These are phyloP conservation scores for Polymyxa betae DNA, from an alignment of 208 protist genomes.

Conservation along the genomic window DNA sequence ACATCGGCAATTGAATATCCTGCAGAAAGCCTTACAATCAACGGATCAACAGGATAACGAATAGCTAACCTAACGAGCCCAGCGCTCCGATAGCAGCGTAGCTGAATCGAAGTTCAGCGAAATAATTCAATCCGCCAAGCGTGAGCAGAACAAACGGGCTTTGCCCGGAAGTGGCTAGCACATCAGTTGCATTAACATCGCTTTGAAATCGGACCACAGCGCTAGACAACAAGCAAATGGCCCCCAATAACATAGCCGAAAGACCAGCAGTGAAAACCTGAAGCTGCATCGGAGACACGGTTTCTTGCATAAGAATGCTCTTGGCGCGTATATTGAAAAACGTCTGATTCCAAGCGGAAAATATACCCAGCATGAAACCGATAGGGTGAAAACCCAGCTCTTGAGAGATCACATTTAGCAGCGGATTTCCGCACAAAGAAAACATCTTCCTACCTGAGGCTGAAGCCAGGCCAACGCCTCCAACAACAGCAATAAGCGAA, in stretches of 20 bases:
- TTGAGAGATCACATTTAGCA: neutral
- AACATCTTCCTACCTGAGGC: neutral
- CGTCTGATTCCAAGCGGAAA: conserved; percentile 23
- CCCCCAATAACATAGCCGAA: neutral
- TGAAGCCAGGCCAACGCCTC: conserved; percentile 5
- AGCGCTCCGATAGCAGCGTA: conserved; percentile 14
- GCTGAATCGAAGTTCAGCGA: conserved; percentile 41
- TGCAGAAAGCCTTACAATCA: neutral
- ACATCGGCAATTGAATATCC: conserved; percentile 41
- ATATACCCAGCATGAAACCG: neutral
- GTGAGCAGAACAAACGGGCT: neutral
- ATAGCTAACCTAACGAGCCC: neutral
- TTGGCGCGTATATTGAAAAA: conserved; percentile 48
- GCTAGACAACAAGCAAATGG: neutral
- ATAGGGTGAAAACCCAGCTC: conserved; percentile 16
- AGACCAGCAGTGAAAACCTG: conserved; percentile 12
- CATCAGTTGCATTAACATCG: neutral
- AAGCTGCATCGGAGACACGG: neutral
- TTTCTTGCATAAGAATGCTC: neutral
- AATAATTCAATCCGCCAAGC: conserved; percentile 29
- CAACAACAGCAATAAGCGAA: conserved; percentile 1
- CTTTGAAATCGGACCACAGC: neutral
- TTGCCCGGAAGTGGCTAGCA: too few relatives aligned
- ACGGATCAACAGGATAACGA: conserved; percentile 1
- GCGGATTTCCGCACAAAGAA: neutral